Conservation (phyloP, 2,329 filamentous ascomycete genomes). For the Sporothrix phasma region DNA sequence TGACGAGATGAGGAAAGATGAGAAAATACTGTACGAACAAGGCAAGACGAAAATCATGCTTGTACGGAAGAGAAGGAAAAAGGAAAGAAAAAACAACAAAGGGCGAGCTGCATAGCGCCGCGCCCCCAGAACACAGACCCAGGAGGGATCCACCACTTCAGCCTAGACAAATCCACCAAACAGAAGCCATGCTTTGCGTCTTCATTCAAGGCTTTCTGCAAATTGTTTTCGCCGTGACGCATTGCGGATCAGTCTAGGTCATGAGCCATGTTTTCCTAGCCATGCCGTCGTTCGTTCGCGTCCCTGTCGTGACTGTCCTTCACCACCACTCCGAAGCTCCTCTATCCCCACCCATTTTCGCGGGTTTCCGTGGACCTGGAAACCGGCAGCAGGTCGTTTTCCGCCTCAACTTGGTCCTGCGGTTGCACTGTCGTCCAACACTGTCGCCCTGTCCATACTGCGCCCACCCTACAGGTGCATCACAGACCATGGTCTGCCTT, state of each 20-base stretch:
- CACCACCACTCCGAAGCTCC: not conserved
- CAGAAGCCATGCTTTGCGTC: not conserved
- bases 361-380: not conserved
- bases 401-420: constrained; percentile 1
- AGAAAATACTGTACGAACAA: too few relatives aligned
- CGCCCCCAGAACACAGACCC: not conserved
- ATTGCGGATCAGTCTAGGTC: not conserved
- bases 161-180: constrained; percentile 5
- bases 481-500: not conserved
- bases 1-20: too few relatives aligned
- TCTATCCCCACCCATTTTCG: not conserved
- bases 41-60: too few relatives aligned
- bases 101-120: not conserved
- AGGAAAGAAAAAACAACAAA: not conserved
- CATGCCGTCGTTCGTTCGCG: not conserved
- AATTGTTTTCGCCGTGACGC: not conserved
- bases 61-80: not conserved
- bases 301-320: not conserved
- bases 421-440: not conserved
- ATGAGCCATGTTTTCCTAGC: not conserved
- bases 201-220: not conserved
- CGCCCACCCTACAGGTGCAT: not conserved
- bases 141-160: not conserved
- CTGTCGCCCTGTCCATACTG: not conserved
- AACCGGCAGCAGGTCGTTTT: not conserved